These are phyloP conservation scores for Cladosporium sp. DNA, from an alignment of 2,329 filamentous ascomycete genomes.

Conservation along the genomic window DNA sequence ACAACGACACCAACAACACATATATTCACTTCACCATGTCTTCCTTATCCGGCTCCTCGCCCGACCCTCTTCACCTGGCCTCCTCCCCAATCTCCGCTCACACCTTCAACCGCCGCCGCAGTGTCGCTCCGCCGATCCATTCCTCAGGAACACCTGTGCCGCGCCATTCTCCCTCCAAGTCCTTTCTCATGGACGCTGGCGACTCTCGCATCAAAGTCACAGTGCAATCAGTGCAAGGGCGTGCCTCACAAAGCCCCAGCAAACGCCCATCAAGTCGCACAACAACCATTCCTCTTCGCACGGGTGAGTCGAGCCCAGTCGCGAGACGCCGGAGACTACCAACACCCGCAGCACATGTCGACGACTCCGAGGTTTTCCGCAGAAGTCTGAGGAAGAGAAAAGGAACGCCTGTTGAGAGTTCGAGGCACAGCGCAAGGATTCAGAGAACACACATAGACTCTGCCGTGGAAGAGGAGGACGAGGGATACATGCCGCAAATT, in stretches of 20 bases:
- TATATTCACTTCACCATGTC: conserved; percentile 2
- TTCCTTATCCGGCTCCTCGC: conserved; percentile 20
- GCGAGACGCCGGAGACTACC: conserved; percentile 13
- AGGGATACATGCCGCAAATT: not conserved
- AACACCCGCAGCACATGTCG: conserved; percentile 4
- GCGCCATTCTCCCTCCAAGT: conserved; percentile 38
- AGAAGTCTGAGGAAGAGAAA: conserved; percentile 28
- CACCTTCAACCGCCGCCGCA: conserved; percentile 1
- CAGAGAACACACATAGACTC: conserved; percentile 12
- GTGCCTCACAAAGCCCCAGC: conserved; percentile 21
- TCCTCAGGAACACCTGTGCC: conserved; percentile 8
- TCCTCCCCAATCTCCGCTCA: conserved; percentile 28
- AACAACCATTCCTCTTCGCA: conserved; percentile 38
- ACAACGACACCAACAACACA: conserved; percentile 1
- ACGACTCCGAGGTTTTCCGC: not conserved
- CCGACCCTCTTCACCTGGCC: conserved; percentile 31
- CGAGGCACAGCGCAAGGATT: not conserved
- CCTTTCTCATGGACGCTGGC: conserved; percentile 41
- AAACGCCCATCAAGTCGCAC: conserved; percentile 24
- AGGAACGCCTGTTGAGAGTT: conserved; percentile 22
- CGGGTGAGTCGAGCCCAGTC: conserved; percentile 25
- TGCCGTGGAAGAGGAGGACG: not conserved
- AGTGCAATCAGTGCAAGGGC: conserved; percentile 42
- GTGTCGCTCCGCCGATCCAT: conserved; percentile 27
- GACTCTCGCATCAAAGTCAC: conserved; percentile 42